Evolutionary conservation across 305 asterid species (phyloP), one percentile per base, ranked within the genome.

Genomic region (Nicotiana rustica): DNA sequence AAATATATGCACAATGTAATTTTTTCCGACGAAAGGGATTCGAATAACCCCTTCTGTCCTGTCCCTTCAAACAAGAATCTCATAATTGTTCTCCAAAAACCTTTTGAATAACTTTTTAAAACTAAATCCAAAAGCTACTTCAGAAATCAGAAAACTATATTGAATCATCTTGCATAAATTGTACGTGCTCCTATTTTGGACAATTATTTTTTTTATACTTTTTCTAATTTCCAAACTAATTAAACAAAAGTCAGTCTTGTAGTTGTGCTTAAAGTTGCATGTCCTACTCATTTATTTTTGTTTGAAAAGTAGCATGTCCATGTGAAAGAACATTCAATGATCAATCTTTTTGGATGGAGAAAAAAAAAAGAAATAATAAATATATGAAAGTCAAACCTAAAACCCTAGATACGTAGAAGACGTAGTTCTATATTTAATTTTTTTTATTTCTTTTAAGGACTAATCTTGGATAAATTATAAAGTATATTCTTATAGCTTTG

Each of bases 111-210:
- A 10, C 57, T 49, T 49, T 49, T 49, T 29, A 41, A 36, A 56
- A 71, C 44, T 52, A 71, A 75, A 75, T 44, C 18, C 57, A 49
- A 49, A 49, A 31, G 15, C 41, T 67, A 67, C 36, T 67, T 38
- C 47, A 38, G 9, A 38, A 38, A 38, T 38, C 47, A 7, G 49
- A 41, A 7, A 7, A 41, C 10, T 41, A 25, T 35, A 52, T 12
- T 52, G 2, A 52, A 52, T 13, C 59, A 52, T 77, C 81, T 41
- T 41, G 49, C 49, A 77, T 65, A 57, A 62, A 56, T 8, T 77
- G 49, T 35, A 47, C 29, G 49, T 77, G 67, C 9, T 21, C 35
- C 49, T 41, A 41, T 41, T 6, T 33, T 33, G 10, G 60, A 21
- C 5, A 29, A 25, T 6, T 8, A 31, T 7, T 67, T 14, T 17